Evolutionary conservation across 1,284 basidiomycete species (phyloP), one percentile per base, ranked within the genome.

Genomic region (Xerocomus nothofagi): DNA sequence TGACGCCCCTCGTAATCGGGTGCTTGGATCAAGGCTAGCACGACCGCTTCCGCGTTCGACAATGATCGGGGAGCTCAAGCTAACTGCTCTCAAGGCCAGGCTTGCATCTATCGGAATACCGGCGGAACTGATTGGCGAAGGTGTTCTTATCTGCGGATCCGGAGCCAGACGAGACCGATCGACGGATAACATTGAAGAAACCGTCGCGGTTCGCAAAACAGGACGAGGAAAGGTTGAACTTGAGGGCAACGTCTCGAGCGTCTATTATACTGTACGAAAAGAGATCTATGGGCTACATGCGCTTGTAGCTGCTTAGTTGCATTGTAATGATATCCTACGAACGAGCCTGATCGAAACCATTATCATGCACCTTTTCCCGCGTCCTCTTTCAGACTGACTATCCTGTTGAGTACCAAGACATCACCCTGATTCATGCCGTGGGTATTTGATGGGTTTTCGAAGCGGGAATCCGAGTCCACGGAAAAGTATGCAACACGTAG

Each of bases 351-450:
- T 38, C 30, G 20, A 20, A n/a, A 23, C 17, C 27, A 23, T 30
- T 20, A 53, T 64, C 20, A 70, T 3, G 50, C 47, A 21, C 56
- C 62, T 43, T 97, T 97, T n/a, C 91, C 91, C 6, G 86, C 81
- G 68, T 98, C 96, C 74, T 98, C 95, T 74, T 99, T 99, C 71
- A 99, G 71, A 54, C 86, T 91, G 23, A 98, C 95, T 58, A 98
- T 95, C 49, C 91, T 82, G 71, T 99, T 99, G 39, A 99, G 76
- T 20, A 98, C 82, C 41, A 99, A 68, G 65, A 77, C 79, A 66
- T 96, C 93, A 10, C 86, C 88, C 39, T 83, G 79, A 46, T 74
- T 73, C 45, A 74, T 71, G 15, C 72, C 75, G 14, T 76, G 72
- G 30, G 65, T 60, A n/a, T 62, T 68, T 4, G 71, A 72, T 9